Base-by-base conservation (phyloP, 257 asterid species). In the Solanum gracilifrons region DNA sequence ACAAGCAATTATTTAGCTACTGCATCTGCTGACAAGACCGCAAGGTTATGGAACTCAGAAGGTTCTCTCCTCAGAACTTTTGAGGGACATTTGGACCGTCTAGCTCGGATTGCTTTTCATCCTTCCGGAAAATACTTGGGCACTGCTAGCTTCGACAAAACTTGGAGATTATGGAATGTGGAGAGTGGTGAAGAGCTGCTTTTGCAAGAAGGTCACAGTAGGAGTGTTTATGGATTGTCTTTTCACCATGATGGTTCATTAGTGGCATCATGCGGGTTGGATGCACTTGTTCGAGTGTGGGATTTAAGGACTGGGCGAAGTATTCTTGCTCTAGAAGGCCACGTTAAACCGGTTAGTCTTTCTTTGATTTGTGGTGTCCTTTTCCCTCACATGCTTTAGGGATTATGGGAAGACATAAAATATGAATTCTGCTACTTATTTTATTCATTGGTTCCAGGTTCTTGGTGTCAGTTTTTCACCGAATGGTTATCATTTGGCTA, bases 141-240 rank as follows among this genome's bases (percentile, higher is more conserved):
- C 84, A 95, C 99, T 25, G 90, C 99, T 86, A 93, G 99, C 92
- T 97, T 93, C 90, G 98, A 97, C 91, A 93, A 93, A 88, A 97
- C 99, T 66, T 97, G 99, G 99, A 93, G 99, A 90, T 88, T 97
- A 86, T 97, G 99, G 99, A 95, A 97, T 90, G 98, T 96, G 64
- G 99, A 97, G 89, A 93, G 98, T 60, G 98, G 99, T 76, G 98
- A 93, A 85, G 99, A 95, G 92, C 90, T 96, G 87, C 99, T 97
- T 90, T 95, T 95, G 90, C 99, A 97, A 91, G 99, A 97, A 94
- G 99, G 99, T 76, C 99, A 96, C 87, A 97, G 99, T 86, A 95
- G 99, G 91, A 94, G 99, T 90, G 94, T 97, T 3, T 97, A 97
- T 88, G 99, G 99, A 35, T 75, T 97, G 51, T 55, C 95, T 73